Conservation (phyloP, 768 basidiomycete genomes). For the Tulasnella sp. region DNA sequence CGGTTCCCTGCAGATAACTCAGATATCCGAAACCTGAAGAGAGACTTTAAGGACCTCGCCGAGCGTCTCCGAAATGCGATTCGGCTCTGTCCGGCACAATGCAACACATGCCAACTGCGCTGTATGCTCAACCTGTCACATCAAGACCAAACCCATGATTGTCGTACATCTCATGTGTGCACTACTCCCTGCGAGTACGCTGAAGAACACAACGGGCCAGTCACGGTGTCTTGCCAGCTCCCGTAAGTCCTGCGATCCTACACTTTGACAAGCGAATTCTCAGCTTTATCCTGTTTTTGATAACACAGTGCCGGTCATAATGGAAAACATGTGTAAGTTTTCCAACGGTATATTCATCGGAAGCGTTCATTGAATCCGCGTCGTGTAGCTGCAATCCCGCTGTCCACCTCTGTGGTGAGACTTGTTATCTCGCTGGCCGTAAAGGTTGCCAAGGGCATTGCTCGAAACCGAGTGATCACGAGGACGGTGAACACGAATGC, state of each 20-base stretch:
- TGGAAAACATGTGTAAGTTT: slow-evolving; percentile 51
- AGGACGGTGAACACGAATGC: slow-evolving; percentile 51
- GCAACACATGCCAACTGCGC: slow-evolving; percentile 46
- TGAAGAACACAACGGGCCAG: slow-evolving; percentile 35
- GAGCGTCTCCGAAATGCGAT: slow-evolving; percentile 47
- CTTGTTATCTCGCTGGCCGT: slow-evolving; percentile 46
- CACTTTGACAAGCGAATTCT: not conserved
- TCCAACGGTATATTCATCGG: not conserved
- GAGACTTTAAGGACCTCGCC: slow-evolving; percentile 42
- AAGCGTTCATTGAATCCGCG: no score
- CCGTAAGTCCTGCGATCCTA: slow-evolving; percentile 39
- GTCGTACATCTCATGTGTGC: slow-evolving; percentile 50
- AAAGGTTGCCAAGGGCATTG: slow-evolving; percentile 53
- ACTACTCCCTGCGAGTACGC: slow-evolving; percentile 44
- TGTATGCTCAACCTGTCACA: slow-evolving; percentile 50
- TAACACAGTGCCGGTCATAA: slow-evolving; percentile 53
- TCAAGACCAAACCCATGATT: slow-evolving; percentile 45
- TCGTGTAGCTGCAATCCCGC: slow-evolving; percentile 49
- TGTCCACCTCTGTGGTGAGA: slow-evolving; percentile 52
- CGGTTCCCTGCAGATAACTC: slow-evolving; percentile 47
- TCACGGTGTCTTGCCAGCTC: slow-evolving; percentile 45
- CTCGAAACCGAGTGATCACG: slow-evolving; percentile 50
- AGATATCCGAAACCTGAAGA: slow-evolving; percentile 44
- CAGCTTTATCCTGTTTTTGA: not conserved
- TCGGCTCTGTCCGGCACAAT: slow-evolving; percentile 50